Conservation (phyloP, 225 moss, liverwort and hornwort genomes). For the Antitrichia curtipendula region DNA sequence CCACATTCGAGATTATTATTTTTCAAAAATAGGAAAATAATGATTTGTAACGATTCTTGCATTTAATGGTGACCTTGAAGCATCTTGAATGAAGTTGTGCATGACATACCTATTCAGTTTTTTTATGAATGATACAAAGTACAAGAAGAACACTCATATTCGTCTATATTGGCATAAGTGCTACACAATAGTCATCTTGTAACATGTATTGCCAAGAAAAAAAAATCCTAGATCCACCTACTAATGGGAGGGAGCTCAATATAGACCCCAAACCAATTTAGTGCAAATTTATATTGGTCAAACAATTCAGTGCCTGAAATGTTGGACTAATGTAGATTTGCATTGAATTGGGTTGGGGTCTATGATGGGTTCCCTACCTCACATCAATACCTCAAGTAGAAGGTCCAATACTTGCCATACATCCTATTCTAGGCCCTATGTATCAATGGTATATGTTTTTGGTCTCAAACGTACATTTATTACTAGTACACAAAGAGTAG, state of each 20-base stretch:
- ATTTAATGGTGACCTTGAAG: not conserved
- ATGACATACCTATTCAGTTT: accelerated
- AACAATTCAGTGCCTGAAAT: not conserved
- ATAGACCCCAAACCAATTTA: not conserved
- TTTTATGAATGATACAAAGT: not conserved
- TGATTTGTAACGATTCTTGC: not conserved
- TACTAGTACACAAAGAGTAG: not conserved
- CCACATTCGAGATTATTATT: not conserved
- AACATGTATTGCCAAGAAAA: not conserved
- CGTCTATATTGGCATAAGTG: not conserved
- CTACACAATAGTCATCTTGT: not conserved
- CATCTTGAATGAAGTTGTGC: accelerated
- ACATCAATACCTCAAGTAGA: not conserved
- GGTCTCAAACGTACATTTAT: no score
- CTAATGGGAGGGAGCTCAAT: not conserved
- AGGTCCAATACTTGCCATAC: not conserved
- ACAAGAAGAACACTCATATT: no score
- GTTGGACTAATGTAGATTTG: not conserved
- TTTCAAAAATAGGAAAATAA: not conserved
- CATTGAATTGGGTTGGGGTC: not conserved
- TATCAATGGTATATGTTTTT: not conserved
- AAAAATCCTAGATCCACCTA: accelerated
- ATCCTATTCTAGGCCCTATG: not conserved
- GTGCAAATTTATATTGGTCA: accelerated
- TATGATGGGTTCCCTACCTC: not conserved